Conservation (phyloP, 1,139 yeast species). For the Geotrichum carabidarum region DNA sequence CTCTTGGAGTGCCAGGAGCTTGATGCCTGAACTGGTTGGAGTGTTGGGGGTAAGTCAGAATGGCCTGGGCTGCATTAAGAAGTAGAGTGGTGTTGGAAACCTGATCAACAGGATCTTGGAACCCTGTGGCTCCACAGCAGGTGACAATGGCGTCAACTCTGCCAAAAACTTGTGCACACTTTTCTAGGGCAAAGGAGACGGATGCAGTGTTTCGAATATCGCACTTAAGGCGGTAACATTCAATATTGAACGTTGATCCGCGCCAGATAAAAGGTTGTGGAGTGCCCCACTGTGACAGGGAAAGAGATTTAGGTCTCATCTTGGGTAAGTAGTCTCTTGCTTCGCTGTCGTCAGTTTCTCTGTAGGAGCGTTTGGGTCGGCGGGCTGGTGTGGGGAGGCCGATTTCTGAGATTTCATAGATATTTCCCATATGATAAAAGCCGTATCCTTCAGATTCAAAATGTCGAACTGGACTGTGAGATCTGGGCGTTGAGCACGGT, state of each 20-base stretch:
- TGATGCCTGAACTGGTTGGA: background rate
- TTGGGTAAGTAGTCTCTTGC: background rate
- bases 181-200: conserved; percentile 6
- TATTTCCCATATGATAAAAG: conserved; percentile 1
- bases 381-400: background rate
- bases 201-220: conserved; percentile 4
- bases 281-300: too few species aligned
- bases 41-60: background rate
- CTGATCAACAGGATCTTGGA: background rate
- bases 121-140: conserved; percentile 5
- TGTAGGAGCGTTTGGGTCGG: background rate
- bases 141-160: conserved; percentile 13
- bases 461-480: background rate
- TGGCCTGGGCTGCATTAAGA: background rate
- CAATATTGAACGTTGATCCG: background rate
- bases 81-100: background rate
- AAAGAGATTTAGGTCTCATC: background rate
- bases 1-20: background rate
- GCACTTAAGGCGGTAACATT: conserved; percentile 9
- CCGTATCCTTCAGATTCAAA: conserved; percentile 9
- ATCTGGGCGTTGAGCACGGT: background rate
- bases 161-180: conserved; percentile 9
- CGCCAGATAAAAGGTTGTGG: too few species aligned
- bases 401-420: background rate
- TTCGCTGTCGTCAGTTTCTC: background rate